phyloP scores from a whole-genome alignment of 1,284 basidiomycete genomes.

The Cutaneotrichosporon sp. region DNA sequence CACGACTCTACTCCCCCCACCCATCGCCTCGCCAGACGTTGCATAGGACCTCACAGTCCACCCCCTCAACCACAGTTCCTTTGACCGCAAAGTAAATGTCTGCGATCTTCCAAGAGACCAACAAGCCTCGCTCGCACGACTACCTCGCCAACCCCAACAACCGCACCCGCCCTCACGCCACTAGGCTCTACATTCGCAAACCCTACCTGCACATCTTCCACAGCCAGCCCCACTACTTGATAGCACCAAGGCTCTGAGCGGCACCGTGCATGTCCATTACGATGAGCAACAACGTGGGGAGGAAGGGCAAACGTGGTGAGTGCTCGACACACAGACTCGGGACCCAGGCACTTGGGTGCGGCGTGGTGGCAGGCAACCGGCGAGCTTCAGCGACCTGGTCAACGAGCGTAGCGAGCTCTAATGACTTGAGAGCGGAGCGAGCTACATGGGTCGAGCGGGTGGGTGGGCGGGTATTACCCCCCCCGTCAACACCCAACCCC shows the following conservation, averaged over 20 bases:
- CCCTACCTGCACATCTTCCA: conserved; percentile 19
- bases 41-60: neutral
- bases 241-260: conserved; percentile 18
- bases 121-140: conserved; percentile 9
- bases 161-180: conserved; percentile 15
- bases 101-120: conserved; percentile 10
- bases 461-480: no score
- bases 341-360: no score
- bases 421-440: no score
- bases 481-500: neutral
- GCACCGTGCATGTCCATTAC: conserved; percentile 24
- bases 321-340: no score
- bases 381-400: no score
- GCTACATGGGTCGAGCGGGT: no score
- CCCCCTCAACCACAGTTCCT: neutral
- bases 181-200: conserved; percentile 19
- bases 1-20: neutral
- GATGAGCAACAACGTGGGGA: conserved; percentile 24
- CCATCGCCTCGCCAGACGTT: neutral
- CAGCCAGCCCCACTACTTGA: conserved; percentile 28
- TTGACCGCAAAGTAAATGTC: conserved; percentile 6
- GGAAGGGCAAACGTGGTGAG: conserved; percentile 32
- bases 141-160: conserved; percentile 15
- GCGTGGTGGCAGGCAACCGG: no score
- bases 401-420: no score